These are phyloP conservation scores for Pseudotsuga menziesii DNA, from an alignment of 75 land plant species.

Conservation along the genomic window DNA sequence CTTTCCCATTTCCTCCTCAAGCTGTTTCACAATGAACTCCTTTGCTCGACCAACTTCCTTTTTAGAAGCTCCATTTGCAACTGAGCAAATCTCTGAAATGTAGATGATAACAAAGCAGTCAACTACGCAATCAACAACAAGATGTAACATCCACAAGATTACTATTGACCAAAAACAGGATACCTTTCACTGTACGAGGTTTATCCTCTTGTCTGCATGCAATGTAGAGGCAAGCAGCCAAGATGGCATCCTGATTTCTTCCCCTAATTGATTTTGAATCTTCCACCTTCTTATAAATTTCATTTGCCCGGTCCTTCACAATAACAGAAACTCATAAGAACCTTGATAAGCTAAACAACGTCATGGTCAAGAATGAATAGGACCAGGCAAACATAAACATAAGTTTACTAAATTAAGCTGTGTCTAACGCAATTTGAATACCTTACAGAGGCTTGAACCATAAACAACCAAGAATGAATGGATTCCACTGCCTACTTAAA, in stretches of 20 bases:
- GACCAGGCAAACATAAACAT: too few species aligned
- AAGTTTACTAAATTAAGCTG: too few species aligned
- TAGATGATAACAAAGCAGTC: neutral
- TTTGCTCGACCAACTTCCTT: conserved; percentile 98
- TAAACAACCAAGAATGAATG: too few species aligned
- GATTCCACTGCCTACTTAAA: too few species aligned
- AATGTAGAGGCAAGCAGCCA: conserved; percentile 96
- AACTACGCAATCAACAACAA: neutral
- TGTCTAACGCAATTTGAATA: too few species aligned
- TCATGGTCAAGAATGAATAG: too few species aligned
- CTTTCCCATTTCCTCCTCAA: conserved; percentile 83
- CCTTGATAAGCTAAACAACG: too few species aligned
- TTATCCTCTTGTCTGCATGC: conserved; percentile 96
- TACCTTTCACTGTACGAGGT: conserved; percentile 93
- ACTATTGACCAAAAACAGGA: neutral
- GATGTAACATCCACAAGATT: neutral
- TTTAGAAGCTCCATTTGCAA: conserved; percentile 96
- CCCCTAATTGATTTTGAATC: conserved; percentile 88
- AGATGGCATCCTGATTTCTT: conserved; percentile 93
- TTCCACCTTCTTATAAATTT: conserved; percentile 95
- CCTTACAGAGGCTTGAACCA: too few species aligned
- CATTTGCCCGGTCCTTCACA: conserved; percentile 90
- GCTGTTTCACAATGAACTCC: conserved; percentile 89
- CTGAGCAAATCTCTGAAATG: conserved; percentile 79
- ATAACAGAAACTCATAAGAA: conserved; percentile 9